These are phyloP conservation scores for Penicillium sp. DNA, from an alignment of 2,329 filamentous ascomycete genomes.

Conservation along the genomic window DNA sequence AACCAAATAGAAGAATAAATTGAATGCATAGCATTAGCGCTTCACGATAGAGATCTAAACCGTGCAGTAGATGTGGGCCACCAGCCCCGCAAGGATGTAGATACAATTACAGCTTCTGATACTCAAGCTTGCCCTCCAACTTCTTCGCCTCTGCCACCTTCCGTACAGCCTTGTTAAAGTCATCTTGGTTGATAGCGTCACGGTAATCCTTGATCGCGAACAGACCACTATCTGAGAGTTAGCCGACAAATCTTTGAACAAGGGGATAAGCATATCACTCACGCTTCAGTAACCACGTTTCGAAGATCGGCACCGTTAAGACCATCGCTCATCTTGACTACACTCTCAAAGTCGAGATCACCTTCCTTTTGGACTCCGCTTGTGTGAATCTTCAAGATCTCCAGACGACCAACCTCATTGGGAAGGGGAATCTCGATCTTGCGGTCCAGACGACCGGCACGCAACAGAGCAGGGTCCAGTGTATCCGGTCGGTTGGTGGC, in stretches of 20 bases:
- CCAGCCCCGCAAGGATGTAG: constrained; percentile 12
- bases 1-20: neutral
- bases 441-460: constrained; percentile 88
- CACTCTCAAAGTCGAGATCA: constrained; percentile 97
- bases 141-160: constrained; percentile 99
- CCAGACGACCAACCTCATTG: constrained; percentile 92
- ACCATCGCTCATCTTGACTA: constrained; percentile 99
- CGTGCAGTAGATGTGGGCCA: constrained; percentile 7
- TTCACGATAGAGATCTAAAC: constrained; percentile 12
- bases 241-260: constrained; percentile 12
- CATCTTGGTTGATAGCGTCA: constrained; percentile 94
- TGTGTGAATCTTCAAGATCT: constrained; percentile 98
- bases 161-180: constrained; percentile 98
- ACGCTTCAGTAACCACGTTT: constrained; percentile 98
- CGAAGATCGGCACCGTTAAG: constrained; percentile 95
- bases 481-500: constrained; percentile 96
- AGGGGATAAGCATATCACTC: constrained; percentile 51
- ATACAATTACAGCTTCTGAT: constrained; percentile 66
- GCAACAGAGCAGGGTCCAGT: constrained; percentile 85
- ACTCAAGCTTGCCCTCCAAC: constrained; percentile 95
- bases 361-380: constrained; percentile 83
- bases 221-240: constrained; percentile 62
- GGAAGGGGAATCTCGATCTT: constrained; percentile 98
- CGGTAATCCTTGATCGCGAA: constrained; percentile 99
- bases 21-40: constrained; percentile 17